These are phyloP conservation scores for Phyllosticta paracitricarpa DNA, from an alignment of 2,329 filamentous ascomycete genomes.

Conservation along the genomic window DNA sequence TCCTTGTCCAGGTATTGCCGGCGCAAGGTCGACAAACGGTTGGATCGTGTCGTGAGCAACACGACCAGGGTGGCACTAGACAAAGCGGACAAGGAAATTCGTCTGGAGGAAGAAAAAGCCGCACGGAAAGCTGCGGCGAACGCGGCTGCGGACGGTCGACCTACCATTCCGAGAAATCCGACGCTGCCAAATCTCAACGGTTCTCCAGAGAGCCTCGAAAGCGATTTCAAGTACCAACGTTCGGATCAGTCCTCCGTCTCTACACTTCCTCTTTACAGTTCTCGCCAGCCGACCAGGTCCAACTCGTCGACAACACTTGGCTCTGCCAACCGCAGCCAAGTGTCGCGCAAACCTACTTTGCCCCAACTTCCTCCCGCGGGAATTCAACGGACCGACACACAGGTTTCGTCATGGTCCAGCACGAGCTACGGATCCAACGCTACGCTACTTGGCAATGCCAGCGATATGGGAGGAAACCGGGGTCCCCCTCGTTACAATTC, in stretches of 20 bases:
- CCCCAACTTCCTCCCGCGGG: conserved; percentile 13
- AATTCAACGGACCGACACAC: conserved; percentile 41
- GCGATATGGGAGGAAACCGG: conserved; percentile 45
- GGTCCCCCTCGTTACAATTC: conserved; percentile 13
- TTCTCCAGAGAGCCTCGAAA: neutral
- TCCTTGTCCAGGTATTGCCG: conserved; percentile 78
- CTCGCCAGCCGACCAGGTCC: conserved; percentile 44
- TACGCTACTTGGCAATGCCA: conserved; percentile 50
- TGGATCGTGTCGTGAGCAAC: conserved; percentile 72
- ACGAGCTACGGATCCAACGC: conserved; percentile 55
- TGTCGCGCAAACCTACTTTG: neutral
- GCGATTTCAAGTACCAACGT: conserved; percentile 8
- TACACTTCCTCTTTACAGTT: conserved; percentile 37
- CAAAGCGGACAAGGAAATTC: conserved; percentile 53
- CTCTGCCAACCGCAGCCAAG: neutral
- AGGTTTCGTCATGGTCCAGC: conserved; percentile 42
- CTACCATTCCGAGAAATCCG: conserved; percentile 19
- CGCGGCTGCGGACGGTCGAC: conserved; percentile 30
- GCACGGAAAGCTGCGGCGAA: conserved; percentile 24
- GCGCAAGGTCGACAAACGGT: conserved; percentile 77
- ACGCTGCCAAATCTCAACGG: conserved; percentile 21
- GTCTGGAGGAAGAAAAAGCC: conserved; percentile 41
- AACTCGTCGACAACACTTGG: conserved; percentile 33
- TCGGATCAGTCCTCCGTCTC: conserved; percentile 19
- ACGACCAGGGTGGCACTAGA: conserved; percentile 85